A percentile compares a stretch with the other conserved stretches of the same genome.
Evolutionary conservation across 2,329 filamentous ascomycete species (phyloP).

Genomic region (Trichoderma citrinoviride): DNA sequence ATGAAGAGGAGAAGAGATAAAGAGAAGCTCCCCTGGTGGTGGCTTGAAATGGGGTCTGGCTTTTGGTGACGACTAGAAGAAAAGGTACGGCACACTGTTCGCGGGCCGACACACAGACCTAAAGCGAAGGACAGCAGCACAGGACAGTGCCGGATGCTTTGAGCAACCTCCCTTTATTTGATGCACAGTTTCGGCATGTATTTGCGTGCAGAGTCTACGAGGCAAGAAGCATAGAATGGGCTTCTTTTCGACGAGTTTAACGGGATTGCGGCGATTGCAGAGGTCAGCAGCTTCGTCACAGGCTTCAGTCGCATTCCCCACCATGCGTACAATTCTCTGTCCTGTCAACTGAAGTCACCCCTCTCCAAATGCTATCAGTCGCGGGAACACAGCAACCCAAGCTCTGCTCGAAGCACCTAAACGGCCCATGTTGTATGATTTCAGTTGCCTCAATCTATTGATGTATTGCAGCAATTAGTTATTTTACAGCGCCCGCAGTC

Average conservation of each 20-base stretch:
- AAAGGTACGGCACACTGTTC: slow-evolving; percentile 5
- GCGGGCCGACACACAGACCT: slow-evolving; percentile 19
- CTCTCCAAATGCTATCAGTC: neutral
- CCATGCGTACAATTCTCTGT: neutral
- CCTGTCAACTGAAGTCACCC: neutral
- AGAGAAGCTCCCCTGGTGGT: neutral
- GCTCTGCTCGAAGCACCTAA: neutral
- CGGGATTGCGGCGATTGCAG: neutral
- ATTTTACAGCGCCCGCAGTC: slow-evolving; percentile 36
- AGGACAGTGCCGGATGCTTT: neutral
- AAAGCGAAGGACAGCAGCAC: neutral
- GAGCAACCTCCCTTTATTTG: neutral
- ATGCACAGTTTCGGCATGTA: neutral
- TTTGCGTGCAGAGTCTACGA: neutral
- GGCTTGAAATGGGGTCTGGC: slow-evolving; percentile 12
- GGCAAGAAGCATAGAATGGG: neutral
- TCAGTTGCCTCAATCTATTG: slow-evolving; percentile 27
- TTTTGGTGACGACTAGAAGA: slow-evolving; percentile 7
- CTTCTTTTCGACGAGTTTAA: neutral
- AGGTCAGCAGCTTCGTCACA: neutral
- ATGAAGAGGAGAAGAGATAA: neutral
- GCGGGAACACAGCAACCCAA: neutral
- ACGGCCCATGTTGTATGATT: neutral
- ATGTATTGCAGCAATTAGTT: slow-evolving; percentile 35
- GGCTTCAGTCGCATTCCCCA: slow-evolving; percentile 16